These are phyloP conservation scores for Chaetomium sp. DNA, from an alignment of 2,329 filamentous ascomycete species.

Conservation along the genomic window DNA sequence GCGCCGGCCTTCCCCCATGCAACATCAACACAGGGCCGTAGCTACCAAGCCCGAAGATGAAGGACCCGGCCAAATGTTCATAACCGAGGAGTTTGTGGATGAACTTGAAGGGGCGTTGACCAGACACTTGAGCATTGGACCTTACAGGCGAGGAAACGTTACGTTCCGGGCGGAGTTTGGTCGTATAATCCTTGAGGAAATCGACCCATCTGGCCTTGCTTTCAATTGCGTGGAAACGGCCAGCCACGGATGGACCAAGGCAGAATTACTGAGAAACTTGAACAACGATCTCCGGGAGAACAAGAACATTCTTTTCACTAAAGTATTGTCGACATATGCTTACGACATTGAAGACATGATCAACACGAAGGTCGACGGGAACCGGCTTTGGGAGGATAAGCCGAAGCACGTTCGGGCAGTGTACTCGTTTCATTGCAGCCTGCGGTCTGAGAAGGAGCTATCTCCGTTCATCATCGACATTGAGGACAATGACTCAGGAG, in stretches of 20 bases:
- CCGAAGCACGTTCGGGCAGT: constrained; percentile 12
- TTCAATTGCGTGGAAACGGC: constrained; percentile 19
- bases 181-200: constrained; percentile 23
- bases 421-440: constrained; percentile 17
- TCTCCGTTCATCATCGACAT: constrained; percentile 18
- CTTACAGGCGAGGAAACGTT: constrained; percentile 22
- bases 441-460: not conserved
- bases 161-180: constrained; percentile 26
- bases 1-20: not conserved
- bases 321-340: constrained; percentile 25
- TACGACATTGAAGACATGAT: constrained; percentile 21
- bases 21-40: not conserved
- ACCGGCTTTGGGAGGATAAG: constrained; percentile 17
- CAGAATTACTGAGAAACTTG: constrained; percentile 14
- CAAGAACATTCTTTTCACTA: constrained; percentile 25
- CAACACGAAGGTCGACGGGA: constrained; percentile 6
- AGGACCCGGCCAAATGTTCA: not conserved
- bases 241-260: constrained; percentile 23
- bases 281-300: constrained; percentile 12
- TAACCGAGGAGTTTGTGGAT: not conserved
- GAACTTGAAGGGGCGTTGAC: constrained; percentile 11
- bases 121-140: constrained; percentile 16
- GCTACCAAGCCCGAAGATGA: not conserved
- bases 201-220: constrained; percentile 20
- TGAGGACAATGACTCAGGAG: constrained; percentile 8